Base-by-base conservation (phyloP, 2,329 filamentous ascomycete species). In the Thermoascus crustaceus region DNA sequence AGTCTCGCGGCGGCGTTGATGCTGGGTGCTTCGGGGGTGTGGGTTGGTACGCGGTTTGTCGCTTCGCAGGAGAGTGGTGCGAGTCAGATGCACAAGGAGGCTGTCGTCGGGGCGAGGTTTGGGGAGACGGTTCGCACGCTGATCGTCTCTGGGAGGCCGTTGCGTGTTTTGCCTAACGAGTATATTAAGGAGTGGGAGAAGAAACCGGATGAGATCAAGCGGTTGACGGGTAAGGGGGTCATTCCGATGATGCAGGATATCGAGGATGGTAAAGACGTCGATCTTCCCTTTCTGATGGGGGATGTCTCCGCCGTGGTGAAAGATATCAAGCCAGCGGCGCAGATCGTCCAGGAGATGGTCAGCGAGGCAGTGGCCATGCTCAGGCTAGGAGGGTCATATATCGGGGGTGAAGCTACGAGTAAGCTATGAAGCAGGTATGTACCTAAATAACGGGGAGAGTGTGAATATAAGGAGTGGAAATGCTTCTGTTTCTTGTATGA, bases 31-130 rank as follows among this genome's bases (percentile, higher is more conserved):
- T 71, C 74, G 3, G 89, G 85, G 7, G 89, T 93, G 1, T 96
- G 89, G 89, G 88, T 96, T 1, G 89, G 89, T 18, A 95, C 89
- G 41, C 72, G 89, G 13, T 95, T 95, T 60, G 85, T 95, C 10
- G 88, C 89, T 1, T 78, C 76, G 6, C 71, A 69, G 21, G 89
- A 95, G 66, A 87, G 87, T 1, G 81, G 80, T 10, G 88, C 85
- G 52, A 84, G 80, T 57, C 72, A 81, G 48, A 68, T 79, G 66
- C 88, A 95, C 62, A 95, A 95, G 67, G 69, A 82, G 48, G 82
- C 80, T 19, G 87, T 95, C 0, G 82, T 94, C 2, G 68, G 64
- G n/a, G 89, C 86, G 38, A 72, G 68, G 7, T 88, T 85, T 50
- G 78, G 82, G 25, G 87, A 85, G 48, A 95, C 89, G 1, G 67